Conservation (phyloP, 179 eudicot species). For the Pouteria campechiana region DNA sequence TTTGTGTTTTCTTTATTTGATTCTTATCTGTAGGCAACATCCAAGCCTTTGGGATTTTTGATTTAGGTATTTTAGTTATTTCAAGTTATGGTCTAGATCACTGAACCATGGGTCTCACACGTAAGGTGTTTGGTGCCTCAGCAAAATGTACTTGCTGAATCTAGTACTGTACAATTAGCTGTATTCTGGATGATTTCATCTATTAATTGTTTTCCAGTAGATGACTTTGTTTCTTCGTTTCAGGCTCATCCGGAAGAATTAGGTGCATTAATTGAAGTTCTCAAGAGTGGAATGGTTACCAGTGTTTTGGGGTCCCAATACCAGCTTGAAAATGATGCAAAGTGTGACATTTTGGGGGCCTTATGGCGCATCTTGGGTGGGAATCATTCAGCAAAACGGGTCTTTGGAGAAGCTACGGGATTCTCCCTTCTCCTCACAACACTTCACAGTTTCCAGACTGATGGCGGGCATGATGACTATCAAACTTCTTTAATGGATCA, state of each 20-base stretch:
- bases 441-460: conserved; percentile 71
- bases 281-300: conserved; percentile 94
- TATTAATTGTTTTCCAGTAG: too few relatives aligned
- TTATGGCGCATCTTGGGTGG: conserved; percentile 90
- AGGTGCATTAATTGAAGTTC: conserved; percentile 76
- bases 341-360: conserved; percentile 90
- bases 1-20: too few relatives aligned
- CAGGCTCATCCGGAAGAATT: conserved; percentile 95
- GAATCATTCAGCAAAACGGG: conserved; percentile 75
- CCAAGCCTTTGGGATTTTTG: too few relatives aligned
- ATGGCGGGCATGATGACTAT: conserved; percentile 29
- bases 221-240: conserved; percentile 14
- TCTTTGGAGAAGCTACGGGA: conserved; percentile 99
- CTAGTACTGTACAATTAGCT: too few relatives aligned
- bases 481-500: conserved; percentile 33
- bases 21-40: too few relatives aligned
- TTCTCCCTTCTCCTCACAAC: conserved; percentile 88
- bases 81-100: too few relatives aligned
- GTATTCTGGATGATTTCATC: too few relatives aligned
- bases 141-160: too few relatives aligned
- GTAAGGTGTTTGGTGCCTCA: too few relatives aligned
- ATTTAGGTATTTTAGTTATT: not conserved
- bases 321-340: conserved; percentile 65
- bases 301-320: conserved; percentile 76
- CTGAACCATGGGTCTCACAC: too few relatives aligned